Evolutionary conservation across 2,329 filamentous ascomycete genomes (phyloP).

Genomic region (Fusarium foetens): DNA sequence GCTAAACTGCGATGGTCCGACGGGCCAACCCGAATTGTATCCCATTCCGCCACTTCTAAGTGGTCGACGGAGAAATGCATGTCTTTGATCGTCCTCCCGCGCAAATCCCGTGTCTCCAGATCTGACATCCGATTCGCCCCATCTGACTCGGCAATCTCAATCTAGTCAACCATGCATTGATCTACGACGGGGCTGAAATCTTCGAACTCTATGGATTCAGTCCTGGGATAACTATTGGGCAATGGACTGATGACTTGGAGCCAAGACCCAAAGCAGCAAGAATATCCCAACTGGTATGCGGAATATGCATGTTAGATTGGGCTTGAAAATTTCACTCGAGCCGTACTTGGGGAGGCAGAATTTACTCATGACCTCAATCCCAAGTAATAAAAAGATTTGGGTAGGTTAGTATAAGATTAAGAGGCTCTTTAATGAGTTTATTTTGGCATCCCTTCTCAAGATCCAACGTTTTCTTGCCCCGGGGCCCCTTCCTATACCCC

Average conservation of each 20-base stretch:
- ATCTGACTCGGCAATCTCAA: not conserved
- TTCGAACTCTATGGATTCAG: not conserved
- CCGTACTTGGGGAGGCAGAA: not conserved
- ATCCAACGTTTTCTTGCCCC: rapidly evolving
- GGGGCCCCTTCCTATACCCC: not conserved
- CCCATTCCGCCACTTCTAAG: not conserved
- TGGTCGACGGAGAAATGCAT: not conserved
- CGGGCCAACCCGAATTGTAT: not conserved
- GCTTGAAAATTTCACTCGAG: not conserved
- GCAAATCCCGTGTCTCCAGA: not conserved
- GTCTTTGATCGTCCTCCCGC: not conserved
- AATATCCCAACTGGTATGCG: no score
- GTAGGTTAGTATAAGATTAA: rapidly evolving
- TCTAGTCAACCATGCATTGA: not conserved
- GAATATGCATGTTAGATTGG: not conserved
- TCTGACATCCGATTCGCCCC: not conserved
- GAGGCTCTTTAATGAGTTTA: not conserved
- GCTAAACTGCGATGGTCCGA: not conserved
- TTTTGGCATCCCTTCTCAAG: not conserved
- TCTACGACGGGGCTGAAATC: not conserved
- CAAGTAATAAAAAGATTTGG: not conserved
- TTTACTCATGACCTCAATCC: no score
- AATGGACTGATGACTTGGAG: not conserved
- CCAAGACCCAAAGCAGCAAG: not conserved
- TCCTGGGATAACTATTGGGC: not conserved